Base-by-base conservation (phyloP, 495 filamentous ascomycete genomes). In the Rhypophila decipiens region DNA sequence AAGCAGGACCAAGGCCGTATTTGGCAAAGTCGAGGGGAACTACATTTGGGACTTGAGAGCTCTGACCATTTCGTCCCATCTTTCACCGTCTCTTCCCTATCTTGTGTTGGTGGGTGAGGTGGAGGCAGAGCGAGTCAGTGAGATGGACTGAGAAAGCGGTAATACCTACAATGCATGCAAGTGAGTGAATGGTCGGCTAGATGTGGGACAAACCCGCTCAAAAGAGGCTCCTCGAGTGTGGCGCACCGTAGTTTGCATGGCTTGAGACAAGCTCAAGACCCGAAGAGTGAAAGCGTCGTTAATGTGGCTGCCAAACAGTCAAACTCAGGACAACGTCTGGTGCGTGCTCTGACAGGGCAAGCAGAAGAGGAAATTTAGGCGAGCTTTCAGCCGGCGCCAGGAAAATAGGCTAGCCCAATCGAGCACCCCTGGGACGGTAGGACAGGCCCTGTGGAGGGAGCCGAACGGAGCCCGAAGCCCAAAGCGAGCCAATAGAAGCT, bases 361-460 rank as follows among this genome's bases (percentile, higher is more conserved):
- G 4, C 55, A 39, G 27, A 61, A 57, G 27, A 35, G 60, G 62
- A 34, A 59, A 55, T 2, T 49, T 53, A 53, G 42, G 43, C 58
- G 61, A 64, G 50, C 55, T 48, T 57, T 65, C 62, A 65, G 62
- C 60, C 49, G 42, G 53, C 58, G 58, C 61, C 56, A 52, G 45
- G 48, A 23, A 23, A 27, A 24, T 24, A 13, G 10, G 12, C 20
- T n/a, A 19, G 34, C 50, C 56, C 46, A 39, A 50, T 51, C 37
- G 10, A 42, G 54, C 19, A 54, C n/a, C 22, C 15, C 48, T 20
- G 23, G 12, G 35, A 21, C n/a, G 17, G 12, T 2, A 47, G 29
- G 44, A 39, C 22, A 51, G 46, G 34, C 46, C 47, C 42, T 38
- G 44, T 44, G 52, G 53, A 55, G 59, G 55, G 51, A 54, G 51